These are phyloP conservation scores for Sparassis latifolia DNA, from an alignment of 1,284 basidiomycete genomes.

Conservation along the genomic window DNA sequence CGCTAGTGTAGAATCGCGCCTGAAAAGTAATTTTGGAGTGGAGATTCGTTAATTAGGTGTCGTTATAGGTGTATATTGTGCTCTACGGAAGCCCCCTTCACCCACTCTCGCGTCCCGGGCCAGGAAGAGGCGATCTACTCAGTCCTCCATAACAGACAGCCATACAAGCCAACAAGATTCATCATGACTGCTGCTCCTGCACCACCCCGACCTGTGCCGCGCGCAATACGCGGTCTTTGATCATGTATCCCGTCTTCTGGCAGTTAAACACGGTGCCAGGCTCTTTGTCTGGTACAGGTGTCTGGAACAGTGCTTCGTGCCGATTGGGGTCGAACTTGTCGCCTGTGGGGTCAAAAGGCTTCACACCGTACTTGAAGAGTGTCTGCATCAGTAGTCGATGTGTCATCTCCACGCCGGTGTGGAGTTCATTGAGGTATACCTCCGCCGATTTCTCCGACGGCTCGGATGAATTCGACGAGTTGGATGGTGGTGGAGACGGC, in stretches of 20 bases:
- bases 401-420: slow-evolving; percentile 88
- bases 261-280: slow-evolving; percentile 90
- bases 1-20: slow-evolving; percentile 41
- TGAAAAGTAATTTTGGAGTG: slow-evolving; percentile 61
- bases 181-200: slow-evolving; percentile 50
- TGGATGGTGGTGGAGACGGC: slow-evolving; percentile 23
- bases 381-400: slow-evolving; percentile 87
- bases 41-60: slow-evolving; percentile 58
- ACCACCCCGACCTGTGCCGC: slow-evolving; percentile 97
- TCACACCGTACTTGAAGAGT: slow-evolving; percentile 87
- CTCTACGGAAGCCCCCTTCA: slow-evolving; percentile 15
- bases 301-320: slow-evolving; percentile 95
- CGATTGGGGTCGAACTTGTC: slow-evolving; percentile 92
- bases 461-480: slow-evolving; percentile 26
- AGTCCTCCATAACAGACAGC: not conserved
- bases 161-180: not conserved
- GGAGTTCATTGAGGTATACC: slow-evolving; percentile 64
- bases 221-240: slow-evolving; percentile 87
- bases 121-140: too few relatives aligned
- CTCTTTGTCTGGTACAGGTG: slow-evolving; percentile 83
- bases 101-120: not conserved
- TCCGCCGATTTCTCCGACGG: slow-evolving; percentile 45
- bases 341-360: slow-evolving; percentile 87
- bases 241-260: slow-evolving; percentile 88
- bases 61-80: slow-evolving; percentile 18